Conservation (phyloP, 2,329 filamentous ascomycete genomes). For the Ambrosiella beaveri region DNA sequence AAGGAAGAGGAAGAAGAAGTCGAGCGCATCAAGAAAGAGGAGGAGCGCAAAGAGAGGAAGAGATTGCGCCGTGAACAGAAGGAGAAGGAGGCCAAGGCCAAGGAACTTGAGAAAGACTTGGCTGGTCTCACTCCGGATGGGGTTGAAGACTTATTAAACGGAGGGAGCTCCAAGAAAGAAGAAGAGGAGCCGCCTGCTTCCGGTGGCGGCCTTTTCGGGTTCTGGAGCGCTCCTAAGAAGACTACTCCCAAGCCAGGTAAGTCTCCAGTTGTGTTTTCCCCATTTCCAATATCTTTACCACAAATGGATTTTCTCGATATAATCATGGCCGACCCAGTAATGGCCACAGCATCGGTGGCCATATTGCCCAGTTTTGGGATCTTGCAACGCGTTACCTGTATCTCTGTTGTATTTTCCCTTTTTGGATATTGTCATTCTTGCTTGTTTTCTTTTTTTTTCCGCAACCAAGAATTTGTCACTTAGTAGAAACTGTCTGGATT, state of each 20-base stretch:
- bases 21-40: neutral
- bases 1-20: conserved; percentile 13
- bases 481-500: neutral
- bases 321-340: neutral
- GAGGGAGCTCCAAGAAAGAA: conserved; percentile 16
- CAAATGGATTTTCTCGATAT: neutral
- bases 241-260: conserved; percentile 26
- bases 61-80: neutral
- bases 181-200: conserved; percentile 14
- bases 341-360: neutral
- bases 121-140: conserved; percentile 18
- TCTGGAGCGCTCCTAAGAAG: conserved; percentile 37
- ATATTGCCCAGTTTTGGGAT: neutral
- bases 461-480: neutral
- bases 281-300: neutral
- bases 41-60: conserved; percentile 15
- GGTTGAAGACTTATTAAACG: conserved; percentile 12
- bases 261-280: conserved; percentile 11
- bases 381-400: neutral
- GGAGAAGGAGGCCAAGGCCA: conserved; percentile 14
- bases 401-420: neutral
- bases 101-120: conserved; percentile 15
- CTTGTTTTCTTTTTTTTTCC: neutral
- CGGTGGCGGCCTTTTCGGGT: conserved; percentile 32
- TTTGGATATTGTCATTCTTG: neutral